These are phyloP conservation scores for Gloeopeniophorella convolvens DNA, from an alignment of 768 basidiomycete genomes.

Conservation along the genomic window DNA sequence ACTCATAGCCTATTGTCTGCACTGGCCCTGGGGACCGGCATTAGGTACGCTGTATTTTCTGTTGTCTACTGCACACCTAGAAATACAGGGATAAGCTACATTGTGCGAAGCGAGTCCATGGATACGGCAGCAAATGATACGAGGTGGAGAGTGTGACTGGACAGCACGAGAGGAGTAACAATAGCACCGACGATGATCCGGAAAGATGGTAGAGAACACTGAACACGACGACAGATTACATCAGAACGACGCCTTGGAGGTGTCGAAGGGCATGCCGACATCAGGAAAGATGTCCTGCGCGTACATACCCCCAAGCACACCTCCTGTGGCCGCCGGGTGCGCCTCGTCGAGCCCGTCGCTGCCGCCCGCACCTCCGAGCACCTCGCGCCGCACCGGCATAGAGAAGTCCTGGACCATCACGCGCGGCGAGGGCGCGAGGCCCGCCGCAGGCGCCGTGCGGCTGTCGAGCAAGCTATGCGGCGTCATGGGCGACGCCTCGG, in stretches of 20 bases:
- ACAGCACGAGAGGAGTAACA: slow-evolving; percentile 2
- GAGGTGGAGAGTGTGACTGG: slow-evolving; percentile 4
- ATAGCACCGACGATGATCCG: not conserved
- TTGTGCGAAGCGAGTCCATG: slow-evolving; percentile 3
- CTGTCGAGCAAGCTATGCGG: slow-evolving; percentile 9
- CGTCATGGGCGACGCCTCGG: slow-evolving; percentile 18
- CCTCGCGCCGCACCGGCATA: not conserved
- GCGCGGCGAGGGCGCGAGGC: not conserved
- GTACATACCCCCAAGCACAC: not conserved
- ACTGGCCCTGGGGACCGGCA: not conserved
- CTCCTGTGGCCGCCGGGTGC: not conserved
- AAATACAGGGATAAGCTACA: slow-evolving; percentile 14
- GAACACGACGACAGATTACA: not conserved
- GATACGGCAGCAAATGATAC: no score
- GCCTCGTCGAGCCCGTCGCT: not conserved
- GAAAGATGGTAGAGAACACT: not conserved
- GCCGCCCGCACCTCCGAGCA: not conserved
- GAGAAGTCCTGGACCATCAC: slow-evolving; percentile 1
- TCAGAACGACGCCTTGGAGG: slow-evolving; percentile 2
- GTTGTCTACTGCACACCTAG: slow-evolving; percentile 11
- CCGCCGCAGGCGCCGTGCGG: not conserved
- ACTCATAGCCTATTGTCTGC: no score
- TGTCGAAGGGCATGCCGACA: not conserved
- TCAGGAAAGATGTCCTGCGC: slow-evolving; percentile 7
- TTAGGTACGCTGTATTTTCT: slow-evolving; percentile 4